These are phyloP conservation scores for Hygrophorus pudorinus DNA, from an alignment of 768 basidiomycete species.

Conservation along the genomic window DNA sequence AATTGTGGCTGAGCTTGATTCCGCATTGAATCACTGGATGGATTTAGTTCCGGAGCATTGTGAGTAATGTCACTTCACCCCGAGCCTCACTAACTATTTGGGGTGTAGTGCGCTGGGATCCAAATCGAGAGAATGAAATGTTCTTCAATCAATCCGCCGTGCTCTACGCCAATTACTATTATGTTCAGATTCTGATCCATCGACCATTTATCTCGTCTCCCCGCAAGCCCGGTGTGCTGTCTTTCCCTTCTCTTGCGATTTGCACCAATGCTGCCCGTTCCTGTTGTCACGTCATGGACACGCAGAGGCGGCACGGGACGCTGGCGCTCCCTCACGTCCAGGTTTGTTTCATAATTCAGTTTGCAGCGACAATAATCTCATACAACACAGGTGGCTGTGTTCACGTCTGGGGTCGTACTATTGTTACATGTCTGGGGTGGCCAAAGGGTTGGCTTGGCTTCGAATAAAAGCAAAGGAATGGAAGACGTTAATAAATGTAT, in stretches of 20 bases:
- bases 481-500: constrained; percentile 53
- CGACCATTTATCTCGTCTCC: constrained; percentile 67
- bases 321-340: constrained; percentile 25
- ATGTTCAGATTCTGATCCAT: constrained; percentile 65
- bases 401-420: constrained; percentile 42
- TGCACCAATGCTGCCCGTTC: constrained; percentile 80
- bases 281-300: constrained; percentile 66
- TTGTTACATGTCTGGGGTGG: constrained; percentile 61
- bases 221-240: constrained; percentile 32
- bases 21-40: constrained; percentile 62
- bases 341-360: constrained; percentile 16
- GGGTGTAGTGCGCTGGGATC: constrained; percentile 41
- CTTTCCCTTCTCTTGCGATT: constrained; percentile 63
- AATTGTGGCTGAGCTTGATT: constrained; percentile 63
- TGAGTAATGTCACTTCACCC: constrained; percentile 17
- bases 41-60: constrained; percentile 53
- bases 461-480: constrained; percentile 42
- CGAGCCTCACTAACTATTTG: background rate
- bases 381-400: constrained; percentile 20
- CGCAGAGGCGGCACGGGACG: constrained; percentile 28
- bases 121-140: constrained; percentile 28
- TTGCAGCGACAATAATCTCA: background rate
- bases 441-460: constrained; percentile 33
- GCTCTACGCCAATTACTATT: constrained; percentile 40
- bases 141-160: constrained; percentile 55